These are phyloP conservation scores for Paraconiothyrium sp. DNA, from an alignment of 2,329 filamentous ascomycete species.

Conservation along the genomic window DNA sequence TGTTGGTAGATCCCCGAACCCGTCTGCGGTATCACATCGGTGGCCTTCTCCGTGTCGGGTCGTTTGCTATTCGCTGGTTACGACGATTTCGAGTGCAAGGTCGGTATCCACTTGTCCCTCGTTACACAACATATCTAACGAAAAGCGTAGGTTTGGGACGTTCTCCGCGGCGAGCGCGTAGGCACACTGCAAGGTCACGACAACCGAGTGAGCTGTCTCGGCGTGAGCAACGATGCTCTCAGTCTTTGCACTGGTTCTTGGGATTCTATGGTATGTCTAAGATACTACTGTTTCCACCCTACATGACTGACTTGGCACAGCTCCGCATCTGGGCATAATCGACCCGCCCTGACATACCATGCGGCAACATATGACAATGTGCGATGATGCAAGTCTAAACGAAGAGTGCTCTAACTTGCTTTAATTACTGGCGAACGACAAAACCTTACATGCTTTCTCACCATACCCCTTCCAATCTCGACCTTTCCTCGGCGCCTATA, in stretches of 20 bases:
- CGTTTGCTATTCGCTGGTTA: slow-evolving; percentile 96
- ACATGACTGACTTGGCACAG: slow-evolving; percentile 46
- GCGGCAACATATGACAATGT: slow-evolving; percentile 34
- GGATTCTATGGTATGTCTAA: slow-evolving; percentile 89
- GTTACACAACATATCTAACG: slow-evolving; percentile 49
- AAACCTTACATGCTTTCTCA: slow-evolving; percentile 36
- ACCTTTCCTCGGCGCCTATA: slow-evolving; percentile 28
- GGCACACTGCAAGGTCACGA: slow-evolving; percentile 96
- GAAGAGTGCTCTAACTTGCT: slow-evolving; percentile 39
- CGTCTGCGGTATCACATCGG: slow-evolving; percentile 96
- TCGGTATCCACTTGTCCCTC: slow-evolving; percentile 56
- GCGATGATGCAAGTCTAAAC: slow-evolving; percentile 44
- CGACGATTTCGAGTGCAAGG: slow-evolving; percentile 99
- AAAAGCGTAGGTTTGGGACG: slow-evolving; percentile 87
- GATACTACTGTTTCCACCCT: slow-evolving; percentile 15
- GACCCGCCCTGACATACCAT: slow-evolving; percentile 27
- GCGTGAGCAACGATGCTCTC: slow-evolving; percentile 98
- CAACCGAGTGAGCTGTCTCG: slow-evolving; percentile 98
- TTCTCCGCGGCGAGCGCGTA: slow-evolving; percentile 95
- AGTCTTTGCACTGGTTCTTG: slow-evolving; percentile 99
- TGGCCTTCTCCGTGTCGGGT: slow-evolving; percentile 96
- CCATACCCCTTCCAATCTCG: slow-evolving; percentile 40
- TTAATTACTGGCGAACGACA: slow-evolving; percentile 39
- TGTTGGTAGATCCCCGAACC: slow-evolving; percentile 85
- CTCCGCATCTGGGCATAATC: slow-evolving; percentile 63